Base-by-base conservation (phyloP, 208 protist genomes). In the Trypanosoma rangeli region DNA sequence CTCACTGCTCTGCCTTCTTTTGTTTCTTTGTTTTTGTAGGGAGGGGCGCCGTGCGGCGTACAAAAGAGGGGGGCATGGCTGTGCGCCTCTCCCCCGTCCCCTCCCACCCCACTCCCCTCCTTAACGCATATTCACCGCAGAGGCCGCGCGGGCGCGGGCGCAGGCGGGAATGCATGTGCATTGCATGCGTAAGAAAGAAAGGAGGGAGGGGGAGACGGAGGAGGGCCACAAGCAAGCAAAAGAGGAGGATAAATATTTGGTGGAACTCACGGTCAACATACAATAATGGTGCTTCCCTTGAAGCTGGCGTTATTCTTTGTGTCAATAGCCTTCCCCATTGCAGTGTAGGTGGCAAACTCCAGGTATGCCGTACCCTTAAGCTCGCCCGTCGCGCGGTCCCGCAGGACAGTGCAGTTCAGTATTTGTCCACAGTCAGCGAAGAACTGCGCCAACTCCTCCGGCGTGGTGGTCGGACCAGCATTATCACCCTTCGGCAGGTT, bases 301-400 rank as follows among this genome's bases (percentile, higher is more conserved):
- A 93, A 95, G 73, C 82, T 80, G 33, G 87, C 68, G 71, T 92
- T 91, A 70, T 93, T 93, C 78, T 92, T 95, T 3, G 74, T 85
- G 52, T 95, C 90, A 52, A 95, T 90, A 29, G 90, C 90, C 46
- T 79, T 81, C 35, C 90, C 90, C 87, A 92, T 93, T 16, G 78
- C 76, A 5, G 82, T 83, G 82, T 92, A 91, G 16, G 81, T 78
- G 20, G 82, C 74, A 54, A 95, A 95, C 77, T 95, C 87, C 31
- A 95, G 71, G 73, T 95, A 95, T 28, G 90, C 90, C 13, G 86
- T 95, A 31, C 90, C 90, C 74, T 92, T 93, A 33, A 90, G 70
- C 69, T 95, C 85, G 0, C 82, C 79, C 12, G 90, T 95, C 31
- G 75, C 77, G 57, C 87, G 85, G 68, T 95, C 90, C 55, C 82